These are phyloP conservation scores for Lathyrus tuberosus DNA, from an alignment of 306 rosid species.

Conservation along the genomic window DNA sequence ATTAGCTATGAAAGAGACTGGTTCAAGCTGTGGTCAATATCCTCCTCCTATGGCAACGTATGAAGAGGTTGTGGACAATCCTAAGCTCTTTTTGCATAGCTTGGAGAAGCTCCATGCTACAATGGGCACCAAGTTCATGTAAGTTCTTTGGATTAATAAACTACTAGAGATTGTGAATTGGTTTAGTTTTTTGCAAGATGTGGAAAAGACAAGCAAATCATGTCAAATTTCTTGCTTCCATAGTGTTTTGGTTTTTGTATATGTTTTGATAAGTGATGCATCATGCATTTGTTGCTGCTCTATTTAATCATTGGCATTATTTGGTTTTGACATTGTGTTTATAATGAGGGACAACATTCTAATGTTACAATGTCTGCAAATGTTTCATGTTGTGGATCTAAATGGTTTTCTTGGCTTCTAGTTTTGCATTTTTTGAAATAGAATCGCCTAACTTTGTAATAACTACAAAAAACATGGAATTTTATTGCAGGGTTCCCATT, in stretches of 20 bases:
- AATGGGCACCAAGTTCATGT: conserved; percentile 91
- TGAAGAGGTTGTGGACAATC: conserved; percentile 60
- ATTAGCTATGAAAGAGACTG: conserved; percentile 48
- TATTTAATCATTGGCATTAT: conserved; percentile 9
- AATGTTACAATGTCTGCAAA: conserved; percentile 23
- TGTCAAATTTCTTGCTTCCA: too few relatives aligned
- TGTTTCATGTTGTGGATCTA: conserved; percentile 23
- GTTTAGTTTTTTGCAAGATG: not conserved
- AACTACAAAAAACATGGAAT: not conserved
- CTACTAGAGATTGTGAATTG: not conserved
- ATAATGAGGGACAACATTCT: not conserved
- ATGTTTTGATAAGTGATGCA: conserved; percentile 20
- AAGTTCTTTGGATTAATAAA: conserved; percentile 34
- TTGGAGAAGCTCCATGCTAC: conserved; percentile 75
- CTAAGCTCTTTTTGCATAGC: conserved; percentile 60
- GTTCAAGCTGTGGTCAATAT: conserved; percentile 44
- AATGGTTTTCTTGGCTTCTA: conserved; percentile 40
- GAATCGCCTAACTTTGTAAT: not conserved
- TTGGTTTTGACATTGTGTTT: conserved; percentile 6
- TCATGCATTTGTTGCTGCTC: conserved; percentile 6
- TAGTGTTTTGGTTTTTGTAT: conserved; percentile 17
- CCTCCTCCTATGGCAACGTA: conserved; percentile 65
- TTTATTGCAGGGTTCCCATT: conserved; percentile 68
- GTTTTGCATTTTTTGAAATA: conserved; percentile 1
- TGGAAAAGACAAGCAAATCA: too few relatives aligned